phyloP scores from a whole-genome alignment of 2,329 filamentous ascomycete genomes.

The Mycosphaerella arachidis region DNA sequence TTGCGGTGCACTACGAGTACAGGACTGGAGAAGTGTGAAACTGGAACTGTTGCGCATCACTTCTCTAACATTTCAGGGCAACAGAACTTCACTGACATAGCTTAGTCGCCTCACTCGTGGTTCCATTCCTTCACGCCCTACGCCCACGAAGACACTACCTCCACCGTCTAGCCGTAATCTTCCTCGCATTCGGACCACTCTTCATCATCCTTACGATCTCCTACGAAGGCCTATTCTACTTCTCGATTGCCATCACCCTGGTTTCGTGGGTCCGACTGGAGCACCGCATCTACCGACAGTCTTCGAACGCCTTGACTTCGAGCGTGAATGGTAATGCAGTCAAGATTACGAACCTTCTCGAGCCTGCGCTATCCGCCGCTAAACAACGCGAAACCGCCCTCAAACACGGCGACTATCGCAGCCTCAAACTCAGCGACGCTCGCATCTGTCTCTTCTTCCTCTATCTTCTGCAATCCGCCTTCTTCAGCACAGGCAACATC shows the following conservation, averaged over 20 bases:
- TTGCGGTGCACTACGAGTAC: neutral
- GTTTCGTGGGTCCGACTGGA: constrained; percentile 91
- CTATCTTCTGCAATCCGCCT: constrained; percentile 87
- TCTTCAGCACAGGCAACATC: constrained; percentile 95
- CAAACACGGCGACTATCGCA: constrained; percentile 50
- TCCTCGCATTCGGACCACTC: constrained; percentile 84
- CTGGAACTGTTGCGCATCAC: neutral
- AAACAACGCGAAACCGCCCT: constrained; percentile 30
- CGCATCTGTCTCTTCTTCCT: constrained; percentile 93
- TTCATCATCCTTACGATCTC: constrained; percentile 97
- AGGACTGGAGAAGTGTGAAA: neutral
- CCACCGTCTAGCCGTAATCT: constrained; percentile 81
- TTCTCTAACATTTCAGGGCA: neutral
- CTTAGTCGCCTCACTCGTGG: constrained; percentile 65
- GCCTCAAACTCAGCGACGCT: constrained; percentile 74
- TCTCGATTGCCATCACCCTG: constrained; percentile 77
- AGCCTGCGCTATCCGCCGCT: constrained; percentile 34
- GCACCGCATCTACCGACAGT: constrained; percentile 59
- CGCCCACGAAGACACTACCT: constrained; percentile 83
- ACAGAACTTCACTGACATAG: constrained; percentile 13
- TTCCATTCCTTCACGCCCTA: constrained; percentile 76
- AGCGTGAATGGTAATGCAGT: constrained; percentile 24
- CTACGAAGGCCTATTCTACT: constrained; percentile 94
- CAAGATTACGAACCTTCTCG: constrained; percentile 30
- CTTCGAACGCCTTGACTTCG: constrained; percentile 15